These are phyloP conservation scores for Dinochytrium kinnereticum DNA, from an alignment of 371 early-diverging fungal genomes.

Conservation along the genomic window DNA sequence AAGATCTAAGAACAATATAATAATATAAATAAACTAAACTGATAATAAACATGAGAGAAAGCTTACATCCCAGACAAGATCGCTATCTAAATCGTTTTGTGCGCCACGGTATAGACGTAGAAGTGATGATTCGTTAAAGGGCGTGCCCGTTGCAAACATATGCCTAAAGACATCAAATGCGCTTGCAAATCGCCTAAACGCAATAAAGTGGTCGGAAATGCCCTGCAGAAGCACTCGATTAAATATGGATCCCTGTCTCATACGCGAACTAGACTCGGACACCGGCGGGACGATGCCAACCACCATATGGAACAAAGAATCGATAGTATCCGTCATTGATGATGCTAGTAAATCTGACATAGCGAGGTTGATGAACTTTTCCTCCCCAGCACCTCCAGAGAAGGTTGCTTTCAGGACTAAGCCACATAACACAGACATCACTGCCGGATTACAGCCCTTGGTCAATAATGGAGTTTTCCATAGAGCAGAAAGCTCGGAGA, in stretches of 20 bases:
- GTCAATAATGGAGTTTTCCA: constrained; percentile 24
- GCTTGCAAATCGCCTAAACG: background rate
- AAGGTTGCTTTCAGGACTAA: constrained; percentile 6
- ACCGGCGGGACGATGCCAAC: constrained; percentile 1
- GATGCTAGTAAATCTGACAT: background rate
- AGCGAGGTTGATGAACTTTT: constrained; percentile 6
- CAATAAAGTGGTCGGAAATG: background rate
- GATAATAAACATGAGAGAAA: no score
- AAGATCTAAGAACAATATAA: constrained; percentile 12
- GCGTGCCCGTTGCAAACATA: background rate
- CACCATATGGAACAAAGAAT: constrained; percentile 10
- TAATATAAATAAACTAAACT: no score
- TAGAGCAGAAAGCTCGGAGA: constrained; percentile 16
- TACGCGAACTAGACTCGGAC: background rate
- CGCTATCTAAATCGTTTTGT: constrained; percentile 11
- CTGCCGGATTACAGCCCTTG: background rate
- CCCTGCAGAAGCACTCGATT: constrained; percentile 8
- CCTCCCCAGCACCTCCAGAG: constrained; percentile 7
- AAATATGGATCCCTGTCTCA: background rate
- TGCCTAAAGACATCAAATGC: constrained; percentile 11
- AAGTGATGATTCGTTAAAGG: constrained; percentile 1
- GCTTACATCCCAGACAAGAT: constrained; percentile 12
- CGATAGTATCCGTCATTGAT: background rate
- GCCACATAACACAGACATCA: constrained; percentile 10
- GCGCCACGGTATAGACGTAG: background rate